phyloP scores from a whole-genome alignment of 179 eudicot species.

The Silene coronaria region DNA sequence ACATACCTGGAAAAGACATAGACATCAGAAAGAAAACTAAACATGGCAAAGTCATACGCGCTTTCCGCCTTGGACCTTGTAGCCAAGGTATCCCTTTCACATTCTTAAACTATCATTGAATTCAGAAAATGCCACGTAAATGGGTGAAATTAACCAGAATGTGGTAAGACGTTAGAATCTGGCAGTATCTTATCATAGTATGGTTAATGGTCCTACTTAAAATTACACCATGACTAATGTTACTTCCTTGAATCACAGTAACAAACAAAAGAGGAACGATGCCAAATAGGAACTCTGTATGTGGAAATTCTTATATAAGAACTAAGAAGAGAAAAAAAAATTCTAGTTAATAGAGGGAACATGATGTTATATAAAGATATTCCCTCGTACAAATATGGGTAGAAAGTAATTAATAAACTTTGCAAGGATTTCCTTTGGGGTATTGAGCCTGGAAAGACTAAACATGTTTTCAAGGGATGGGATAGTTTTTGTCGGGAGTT shows the following conservation, averaged over 20 bases:
- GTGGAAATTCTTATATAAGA: background rate
- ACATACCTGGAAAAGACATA: constrained; percentile 50
- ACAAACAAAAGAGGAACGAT: background rate
- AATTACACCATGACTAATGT: background rate
- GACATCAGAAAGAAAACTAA: background rate
- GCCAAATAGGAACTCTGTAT: background rate
- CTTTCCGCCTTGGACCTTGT: background rate
- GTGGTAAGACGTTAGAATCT: background rate
- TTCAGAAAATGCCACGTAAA: background rate
- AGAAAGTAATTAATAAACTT: too few species aligned
- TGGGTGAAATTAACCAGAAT: background rate
- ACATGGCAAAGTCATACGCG: background rate
- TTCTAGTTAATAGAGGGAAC: background rate
- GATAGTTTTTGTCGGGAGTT: too few species aligned
- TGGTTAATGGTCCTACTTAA: background rate
- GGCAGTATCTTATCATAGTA: background rate
- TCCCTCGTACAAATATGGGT: too few species aligned
- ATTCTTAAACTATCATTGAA: background rate
- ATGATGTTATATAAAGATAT: background rate
- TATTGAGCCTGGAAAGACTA: too few species aligned
- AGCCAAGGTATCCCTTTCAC: background rate
- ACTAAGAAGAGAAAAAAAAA: background rate
- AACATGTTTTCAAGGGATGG: too few species aligned
- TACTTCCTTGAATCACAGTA: background rate
- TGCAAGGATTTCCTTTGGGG: too few species aligned